Percentiles rank a stretch among this genome's conserved stretches.
These are phyloP conservation scores for Ceratobasidium papillatum DNA, from an alignment of 1,284 basidiomycete species.

Conservation along the genomic window DNA sequence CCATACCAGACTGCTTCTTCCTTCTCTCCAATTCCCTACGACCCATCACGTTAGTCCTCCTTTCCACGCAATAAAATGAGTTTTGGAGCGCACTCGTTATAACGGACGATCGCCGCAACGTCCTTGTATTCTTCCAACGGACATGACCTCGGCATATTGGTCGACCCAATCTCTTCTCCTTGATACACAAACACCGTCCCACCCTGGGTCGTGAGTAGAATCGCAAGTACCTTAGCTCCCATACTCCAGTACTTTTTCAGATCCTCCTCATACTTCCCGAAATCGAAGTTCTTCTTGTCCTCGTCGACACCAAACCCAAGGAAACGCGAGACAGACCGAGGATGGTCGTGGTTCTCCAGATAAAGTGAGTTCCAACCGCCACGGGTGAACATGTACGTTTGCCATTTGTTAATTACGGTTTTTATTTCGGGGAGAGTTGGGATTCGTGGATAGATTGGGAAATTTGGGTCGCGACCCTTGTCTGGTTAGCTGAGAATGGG, in stretches of 20 bases:
- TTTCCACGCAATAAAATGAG: not conserved
- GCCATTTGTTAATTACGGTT: conserved; percentile 66
- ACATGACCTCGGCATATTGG: conserved; percentile 73
- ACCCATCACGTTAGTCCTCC: not conserved
- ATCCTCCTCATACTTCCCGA: conserved; percentile 4
- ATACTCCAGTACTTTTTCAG: conserved; percentile 57
- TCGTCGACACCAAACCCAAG: conserved; percentile 65
- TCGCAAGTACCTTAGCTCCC: conserved; percentile 71
- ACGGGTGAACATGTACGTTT: conserved; percentile 62
- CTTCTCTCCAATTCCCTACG: conserved; percentile 50
- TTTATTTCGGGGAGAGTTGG: conserved; percentile 70
- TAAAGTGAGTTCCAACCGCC: conserved; percentile 74
- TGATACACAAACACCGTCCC: conserved; percentile 80
- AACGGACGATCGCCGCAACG: conserved; percentile 64
- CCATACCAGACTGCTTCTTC: conserved; percentile 55
- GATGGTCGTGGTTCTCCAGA: conserved; percentile 75
- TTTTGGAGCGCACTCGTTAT: conserved; percentile 53
- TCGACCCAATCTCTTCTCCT: conserved; percentile 75
- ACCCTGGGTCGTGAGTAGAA: conserved; percentile 66
- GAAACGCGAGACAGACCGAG: conserved; percentile 66
- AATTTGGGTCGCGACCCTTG: conserved; percentile 52
- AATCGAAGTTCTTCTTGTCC: conserved; percentile 46
- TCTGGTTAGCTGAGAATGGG: conserved; percentile 60
- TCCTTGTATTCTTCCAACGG: conserved; percentile 78
- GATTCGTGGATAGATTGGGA: conserved; percentile 48